These are phyloP conservation scores for Lactarius sanguifluus DNA, from an alignment of 768 basidiomycete genomes.

Conservation along the genomic window DNA sequence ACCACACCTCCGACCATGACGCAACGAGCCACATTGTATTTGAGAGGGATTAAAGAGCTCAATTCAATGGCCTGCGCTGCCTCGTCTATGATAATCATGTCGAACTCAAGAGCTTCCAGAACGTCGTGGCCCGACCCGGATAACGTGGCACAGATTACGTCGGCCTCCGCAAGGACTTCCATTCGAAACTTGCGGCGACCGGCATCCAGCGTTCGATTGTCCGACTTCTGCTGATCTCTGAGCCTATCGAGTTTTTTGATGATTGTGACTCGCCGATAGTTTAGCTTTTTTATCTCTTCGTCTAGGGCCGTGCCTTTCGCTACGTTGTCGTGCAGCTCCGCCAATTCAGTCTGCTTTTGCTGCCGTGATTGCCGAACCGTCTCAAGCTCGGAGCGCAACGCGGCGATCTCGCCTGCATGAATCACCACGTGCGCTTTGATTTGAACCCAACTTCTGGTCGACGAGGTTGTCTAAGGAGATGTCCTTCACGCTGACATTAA, in stretches of 20 bases:
- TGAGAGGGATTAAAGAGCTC: conserved; percentile 92
- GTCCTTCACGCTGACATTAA: conserved; percentile 79
- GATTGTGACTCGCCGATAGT: conserved; percentile 60
- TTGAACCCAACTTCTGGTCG: conserved; percentile 63
- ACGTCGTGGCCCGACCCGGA: conserved; percentile 92
- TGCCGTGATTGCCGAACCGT: conserved; percentile 59
- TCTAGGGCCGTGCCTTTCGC: conserved; percentile 56
- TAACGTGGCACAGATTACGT: conserved; percentile 91
- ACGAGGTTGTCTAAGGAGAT: conserved; percentile 86
- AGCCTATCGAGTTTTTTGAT: conserved; percentile 71
- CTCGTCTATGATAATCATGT: conserved; percentile 96
- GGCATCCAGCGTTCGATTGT: conserved; percentile 79
- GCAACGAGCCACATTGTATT: conserved; percentile 77
- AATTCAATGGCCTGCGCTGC: conserved; percentile 97
- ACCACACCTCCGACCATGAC: conserved; percentile 86
- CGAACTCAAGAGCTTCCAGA: conserved; percentile 82
- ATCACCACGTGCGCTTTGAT: conserved; percentile 41
- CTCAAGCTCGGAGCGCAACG: conserved; percentile 66
- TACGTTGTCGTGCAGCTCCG: conserved; percentile 54
- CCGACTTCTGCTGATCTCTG: conserved; percentile 81
- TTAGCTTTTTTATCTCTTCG: conserved; percentile 67
- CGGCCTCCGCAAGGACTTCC: conserved; percentile 82
- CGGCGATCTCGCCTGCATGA: conserved; percentile 55
- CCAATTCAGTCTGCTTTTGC: conserved; percentile 61
- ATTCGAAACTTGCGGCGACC: conserved; percentile 68